These are phyloP conservation scores for Trichosanthes cucumerina DNA, from an alignment of 306 rosid species.

Conservation along the genomic window DNA sequence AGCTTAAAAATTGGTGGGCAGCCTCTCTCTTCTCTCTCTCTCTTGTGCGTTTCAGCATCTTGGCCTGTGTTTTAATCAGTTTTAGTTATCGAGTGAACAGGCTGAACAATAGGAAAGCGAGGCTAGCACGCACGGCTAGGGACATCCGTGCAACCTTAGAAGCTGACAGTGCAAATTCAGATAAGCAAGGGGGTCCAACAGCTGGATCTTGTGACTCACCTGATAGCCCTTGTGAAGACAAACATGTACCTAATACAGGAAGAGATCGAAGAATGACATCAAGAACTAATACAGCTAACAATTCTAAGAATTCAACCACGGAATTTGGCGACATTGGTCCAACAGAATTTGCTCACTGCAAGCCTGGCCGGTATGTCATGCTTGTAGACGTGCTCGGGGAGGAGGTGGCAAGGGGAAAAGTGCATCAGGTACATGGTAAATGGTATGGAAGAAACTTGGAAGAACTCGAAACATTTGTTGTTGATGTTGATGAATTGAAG, in stretches of 20 bases:
- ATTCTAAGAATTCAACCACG: constrained; percentile 23
- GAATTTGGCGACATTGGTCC: constrained; percentile 22
- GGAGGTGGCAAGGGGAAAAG: constrained; percentile 58
- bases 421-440: constrained; percentile 45
- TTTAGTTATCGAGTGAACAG: constrained; percentile 33
- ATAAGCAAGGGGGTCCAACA: constrained; percentile 38
- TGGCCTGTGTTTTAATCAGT: not conserved
- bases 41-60: not conserved
- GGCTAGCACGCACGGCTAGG: constrained; percentile 73
- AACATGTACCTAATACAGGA: constrained; percentile 23
- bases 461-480: constrained; percentile 37
- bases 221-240: constrained; percentile 37
- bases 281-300: constrained; percentile 22
- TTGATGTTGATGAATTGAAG: constrained; percentile 60
- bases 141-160: constrained; percentile 46
- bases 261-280: constrained; percentile 30
- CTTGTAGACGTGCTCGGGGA: constrained; percentile 34
- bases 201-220: constrained; percentile 34
- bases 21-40: not conserved
- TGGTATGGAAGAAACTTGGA: constrained; percentile 66
- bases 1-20: constrained; percentile 85
- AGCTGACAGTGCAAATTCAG: constrained; percentile 33
- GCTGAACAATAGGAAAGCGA: constrained; percentile 93
- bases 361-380: constrained; percentile 48
- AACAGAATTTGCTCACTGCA: constrained; percentile 32